phyloP scores from a whole-genome alignment of 805 yeast species.

The Starmera caribaea region DNA sequence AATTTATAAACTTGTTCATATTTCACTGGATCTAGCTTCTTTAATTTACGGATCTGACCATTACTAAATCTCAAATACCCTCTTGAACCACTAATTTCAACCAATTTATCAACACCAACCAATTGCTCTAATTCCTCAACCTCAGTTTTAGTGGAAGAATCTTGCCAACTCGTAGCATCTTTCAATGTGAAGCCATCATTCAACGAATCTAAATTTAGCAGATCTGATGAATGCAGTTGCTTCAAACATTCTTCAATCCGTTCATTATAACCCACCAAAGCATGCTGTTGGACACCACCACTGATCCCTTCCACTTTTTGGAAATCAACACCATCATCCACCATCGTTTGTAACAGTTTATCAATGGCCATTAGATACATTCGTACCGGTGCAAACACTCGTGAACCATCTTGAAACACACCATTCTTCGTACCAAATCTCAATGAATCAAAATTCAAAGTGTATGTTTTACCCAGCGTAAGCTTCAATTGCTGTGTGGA shows the following conservation, averaged over 20 bases:
- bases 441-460: constrained; percentile 46
- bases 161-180: constrained; percentile 90
- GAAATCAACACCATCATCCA: constrained; percentile 45
- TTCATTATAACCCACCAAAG: constrained; percentile 67
- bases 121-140: constrained; percentile 47
- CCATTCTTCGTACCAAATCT: constrained; percentile 65
- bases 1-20: constrained; percentile 54
- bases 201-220: constrained; percentile 27
- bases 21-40: constrained; percentile 36
- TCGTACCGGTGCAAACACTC: constrained; percentile 69
- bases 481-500: constrained; percentile 87
- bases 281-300: constrained; percentile 92
- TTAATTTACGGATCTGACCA: constrained; percentile 75
- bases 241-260: too few relatives aligned
- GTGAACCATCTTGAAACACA: constrained; percentile 43
- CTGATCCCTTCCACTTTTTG: constrained; percentile 51
- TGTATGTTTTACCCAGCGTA: constrained; percentile 43
- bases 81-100: constrained; percentile 68
- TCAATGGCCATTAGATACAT: constrained; percentile 89
- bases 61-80: constrained; percentile 91
- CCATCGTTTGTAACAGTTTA: constrained; percentile 43
- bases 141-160: constrained; percentile 75
- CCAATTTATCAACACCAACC: constrained; percentile 48
- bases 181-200: constrained; percentile 46
- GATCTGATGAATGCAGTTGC: constrained; percentile 26